Conservation (phyloP, 139 green algal genomes). For the Ostreobium quekettii region DNA sequence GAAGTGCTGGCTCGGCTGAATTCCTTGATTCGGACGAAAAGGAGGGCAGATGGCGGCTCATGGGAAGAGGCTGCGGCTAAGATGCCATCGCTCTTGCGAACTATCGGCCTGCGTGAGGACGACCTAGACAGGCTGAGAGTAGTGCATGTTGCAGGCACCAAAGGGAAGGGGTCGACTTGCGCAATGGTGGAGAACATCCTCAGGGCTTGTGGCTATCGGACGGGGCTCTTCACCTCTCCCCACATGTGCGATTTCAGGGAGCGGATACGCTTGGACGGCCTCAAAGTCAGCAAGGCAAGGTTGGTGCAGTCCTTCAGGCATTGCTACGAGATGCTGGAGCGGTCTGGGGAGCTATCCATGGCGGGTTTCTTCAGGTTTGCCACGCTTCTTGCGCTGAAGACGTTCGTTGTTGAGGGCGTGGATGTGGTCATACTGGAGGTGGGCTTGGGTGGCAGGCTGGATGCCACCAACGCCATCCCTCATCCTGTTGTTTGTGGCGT, state of each 20-base stretch:
- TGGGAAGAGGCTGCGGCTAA: too few relatives aligned
- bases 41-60: too few relatives aligned
- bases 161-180: slow-evolving; percentile 89
- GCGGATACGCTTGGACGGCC: slow-evolving; percentile 67
- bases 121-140: slow-evolving; percentile 54
- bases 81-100: too few relatives aligned
- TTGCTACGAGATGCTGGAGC: too few relatives aligned
- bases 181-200: slow-evolving; percentile 79
- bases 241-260: slow-evolving; percentile 83
- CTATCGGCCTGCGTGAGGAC: too few relatives aligned
- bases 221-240: slow-evolving; percentile 81
- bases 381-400: slow-evolving; percentile 70
- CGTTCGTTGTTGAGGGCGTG: slow-evolving; percentile 54
- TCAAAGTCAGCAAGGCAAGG: slow-evolving; percentile 43
- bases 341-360: too few relatives aligned
- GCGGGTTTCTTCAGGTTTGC: slow-evolving; percentile 92
- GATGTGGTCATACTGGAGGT: slow-evolving; percentile 92
- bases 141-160: slow-evolving; percentile 85
- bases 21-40: too few relatives aligned
- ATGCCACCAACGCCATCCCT: slow-evolving; percentile 83
- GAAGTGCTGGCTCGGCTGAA: too few relatives aligned
- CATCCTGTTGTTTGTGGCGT: slow-evolving; percentile 61
- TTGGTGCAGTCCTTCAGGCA: not conserved
- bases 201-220: slow-evolving; percentile 60
- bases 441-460: slow-evolving; percentile 87